These are phyloP conservation scores for Boletales sp. DNA, from an alignment of 768 basidiomycete genomes.

Conservation along the genomic window DNA sequence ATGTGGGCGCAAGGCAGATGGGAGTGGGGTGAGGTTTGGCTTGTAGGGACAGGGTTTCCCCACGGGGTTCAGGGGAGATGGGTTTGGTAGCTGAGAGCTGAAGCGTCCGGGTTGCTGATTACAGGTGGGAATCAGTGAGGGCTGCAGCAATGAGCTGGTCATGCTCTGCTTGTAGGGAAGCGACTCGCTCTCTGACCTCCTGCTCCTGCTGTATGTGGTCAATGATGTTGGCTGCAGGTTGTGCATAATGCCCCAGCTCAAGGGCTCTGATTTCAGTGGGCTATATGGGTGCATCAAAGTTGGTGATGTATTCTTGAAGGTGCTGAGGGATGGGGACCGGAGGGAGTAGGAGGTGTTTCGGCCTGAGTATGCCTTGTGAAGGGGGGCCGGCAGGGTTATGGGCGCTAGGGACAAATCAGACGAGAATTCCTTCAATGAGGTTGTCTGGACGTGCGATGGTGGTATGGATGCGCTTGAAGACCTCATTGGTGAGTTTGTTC, in stretches of 20 bases:
- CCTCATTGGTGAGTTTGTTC: conserved; percentile 7
- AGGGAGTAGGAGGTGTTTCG: conserved; percentile 5
- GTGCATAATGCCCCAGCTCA: not conserved
- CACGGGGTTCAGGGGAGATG: too few relatives aligned
- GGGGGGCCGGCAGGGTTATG: conserved; percentile 15
- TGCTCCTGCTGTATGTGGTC: not conserved
- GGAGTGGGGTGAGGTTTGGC: not conserved
- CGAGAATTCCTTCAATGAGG: not conserved
- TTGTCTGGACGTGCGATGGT: not conserved
- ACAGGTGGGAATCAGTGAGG: too few relatives aligned
- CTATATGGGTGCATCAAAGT: not conserved
- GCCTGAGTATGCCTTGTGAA: conserved; percentile 10
- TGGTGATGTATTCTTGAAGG: not conserved
- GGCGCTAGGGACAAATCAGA: not conserved
- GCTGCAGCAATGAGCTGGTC: too few relatives aligned
- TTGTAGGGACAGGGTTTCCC: not conserved
- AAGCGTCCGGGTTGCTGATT: too few relatives aligned
- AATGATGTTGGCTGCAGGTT: not conserved
- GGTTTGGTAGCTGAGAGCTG: too few relatives aligned
- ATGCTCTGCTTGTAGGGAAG: too few relatives aligned
- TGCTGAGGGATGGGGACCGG: not conserved
- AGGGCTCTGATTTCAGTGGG: not conserved
- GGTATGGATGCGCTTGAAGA: conserved; percentile 13
- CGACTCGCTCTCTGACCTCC: too few relatives aligned
- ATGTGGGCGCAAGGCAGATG: not conserved